Base-by-base conservation (phyloP, 306 rosid species). In the Glycyrrhiza uralensis region DNA sequence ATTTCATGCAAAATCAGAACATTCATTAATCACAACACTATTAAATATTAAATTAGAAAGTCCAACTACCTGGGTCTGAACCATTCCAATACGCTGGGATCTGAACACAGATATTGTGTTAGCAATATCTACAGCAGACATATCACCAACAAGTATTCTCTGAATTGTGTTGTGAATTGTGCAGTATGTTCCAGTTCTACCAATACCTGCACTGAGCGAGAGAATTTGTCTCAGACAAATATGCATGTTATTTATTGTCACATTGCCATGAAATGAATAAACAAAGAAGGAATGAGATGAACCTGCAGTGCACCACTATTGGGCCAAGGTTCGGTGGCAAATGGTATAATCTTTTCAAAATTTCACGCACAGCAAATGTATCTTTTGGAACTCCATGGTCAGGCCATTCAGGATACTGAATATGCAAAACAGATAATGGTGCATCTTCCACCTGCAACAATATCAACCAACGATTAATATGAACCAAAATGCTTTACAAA, bases 81-180 rank as follows among this genome's bases (percentile, higher is more conserved):
- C 96, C 97, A 91, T 94, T 85, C 99, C 99, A 75, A 82, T 84
- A 65, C 96, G 90, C 80, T 94, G 96, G 74, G 96, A 89, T 86
- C 97, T 86, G 78, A 94, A 91, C 59, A 75, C 52, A 63, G 86
- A 66, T 80, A 91, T 15, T 29, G 99, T 91, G 65, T 82, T 61
- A 61, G 51, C 89, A 58, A 91, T 81, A 88, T 91, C 82, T 76
- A 91, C 78, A 56, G 97, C 96, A 80, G 95, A 87, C 93, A 83
- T 85, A 81, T 91, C 99, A 75, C 96, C 97, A 13, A 81, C 79
- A 61, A 94, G 88, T 82, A 94, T 91, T 80, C 93, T 91, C 80
- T 91, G 96, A 82, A 94, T 66, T 51, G 99, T 89, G 80, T 86
- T 90, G 77, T 94, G 97, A 77, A 94, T 84, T 60, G 96, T 51